phyloP scores from a whole-genome alignment of 345 rosid genomes.

The Geranium rotundifolium region DNA sequence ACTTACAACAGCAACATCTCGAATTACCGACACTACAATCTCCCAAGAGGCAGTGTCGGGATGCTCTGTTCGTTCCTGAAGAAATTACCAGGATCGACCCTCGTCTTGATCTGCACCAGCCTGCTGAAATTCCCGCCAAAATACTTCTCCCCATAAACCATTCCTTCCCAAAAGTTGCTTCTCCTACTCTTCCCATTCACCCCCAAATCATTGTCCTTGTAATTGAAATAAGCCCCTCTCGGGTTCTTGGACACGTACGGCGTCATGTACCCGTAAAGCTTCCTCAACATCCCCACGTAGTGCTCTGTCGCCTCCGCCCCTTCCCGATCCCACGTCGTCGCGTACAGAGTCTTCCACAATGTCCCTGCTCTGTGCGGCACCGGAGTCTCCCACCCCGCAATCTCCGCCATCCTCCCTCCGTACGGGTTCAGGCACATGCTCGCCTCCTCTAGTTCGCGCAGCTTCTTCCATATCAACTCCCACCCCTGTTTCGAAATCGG shows the following conservation, averaged over 20 bases:
- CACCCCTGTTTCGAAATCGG: constrained; percentile 24
- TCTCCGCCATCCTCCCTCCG: constrained; percentile 43
- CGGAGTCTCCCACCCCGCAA: constrained; percentile 21
- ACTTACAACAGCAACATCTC: no score
- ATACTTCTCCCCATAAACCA: constrained; percentile 39
- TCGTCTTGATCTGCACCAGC: constrained; percentile 38
- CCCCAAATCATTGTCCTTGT: constrained; percentile 61
- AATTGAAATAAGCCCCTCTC: constrained; percentile 45
- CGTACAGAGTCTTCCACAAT: constrained; percentile 34
- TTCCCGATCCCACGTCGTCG: constrained; percentile 22
- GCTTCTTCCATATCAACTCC: constrained; percentile 17
- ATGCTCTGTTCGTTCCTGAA: constrained; percentile 61
- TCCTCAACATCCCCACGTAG: constrained; percentile 32
- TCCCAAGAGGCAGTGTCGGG: constrained; percentile 22
- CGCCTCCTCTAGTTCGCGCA: constrained; percentile 11
- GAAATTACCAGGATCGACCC: constrained; percentile 47
- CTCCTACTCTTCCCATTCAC: constrained; percentile 13
- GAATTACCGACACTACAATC: not conserved
- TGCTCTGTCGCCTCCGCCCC: constrained; percentile 10
- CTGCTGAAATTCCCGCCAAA: constrained; percentile 39
- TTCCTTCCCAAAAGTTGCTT: constrained; percentile 25
- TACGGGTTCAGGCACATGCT: constrained; percentile 33
- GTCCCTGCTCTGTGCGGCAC: constrained; percentile 48
- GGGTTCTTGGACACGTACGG: constrained; percentile 49
- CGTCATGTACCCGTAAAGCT: constrained; percentile 35